Base-by-base conservation (phyloP, 2,329 filamentous ascomycete genomes). In the Grosmannia serpens region DNA sequence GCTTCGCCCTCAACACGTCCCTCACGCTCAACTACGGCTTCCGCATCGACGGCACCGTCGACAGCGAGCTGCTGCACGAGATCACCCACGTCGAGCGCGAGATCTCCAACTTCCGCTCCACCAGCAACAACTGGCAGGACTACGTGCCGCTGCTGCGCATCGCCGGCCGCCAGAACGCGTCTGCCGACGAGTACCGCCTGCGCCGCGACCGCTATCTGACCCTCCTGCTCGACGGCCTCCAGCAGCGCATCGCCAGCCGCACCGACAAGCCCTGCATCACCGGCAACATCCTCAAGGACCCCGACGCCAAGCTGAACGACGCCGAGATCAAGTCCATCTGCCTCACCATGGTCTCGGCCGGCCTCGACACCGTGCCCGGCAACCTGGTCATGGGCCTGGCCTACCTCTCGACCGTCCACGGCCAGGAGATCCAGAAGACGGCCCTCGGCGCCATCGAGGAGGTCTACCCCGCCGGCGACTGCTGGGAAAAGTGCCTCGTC, bases 121-220 rank as follows among this genome's bases (percentile, higher is more conserved):
- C 58, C 2, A 89, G 85, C 65, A 89, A 91, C 67, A 92, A 92
- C 68, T 89, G 87, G 83, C 86, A 89, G 66, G 89, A 94, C 88
- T 61, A 58, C 17, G 50, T 61, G 15, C 59, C 60, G 1, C 33
- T 92, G 7, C 68, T 94, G 60, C 78, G 89, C 29, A 77, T 60
- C 4, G 31, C 82, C 62, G 79, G 83, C 3, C 81, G 76, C 31
- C 78, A 78, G 62, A 89, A 82, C 65, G 75, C 75, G 2, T 78
- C 82, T 52, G 86, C 88, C 0, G 73, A 79, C 8, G 80, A 84
- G 61, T 89, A 85, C 70, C 80, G 87, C 44, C 73, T 74, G n/a
- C 77, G 88, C 24, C 58, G 62, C 15, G 61, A 63, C 44, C 38
- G 22, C 7, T 87, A 68, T 76, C 83, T 70, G 49, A 80, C 83